Base-by-base conservation (phyloP, 2,329 filamentous ascomycete species). In the Phoma sp. region DNA sequence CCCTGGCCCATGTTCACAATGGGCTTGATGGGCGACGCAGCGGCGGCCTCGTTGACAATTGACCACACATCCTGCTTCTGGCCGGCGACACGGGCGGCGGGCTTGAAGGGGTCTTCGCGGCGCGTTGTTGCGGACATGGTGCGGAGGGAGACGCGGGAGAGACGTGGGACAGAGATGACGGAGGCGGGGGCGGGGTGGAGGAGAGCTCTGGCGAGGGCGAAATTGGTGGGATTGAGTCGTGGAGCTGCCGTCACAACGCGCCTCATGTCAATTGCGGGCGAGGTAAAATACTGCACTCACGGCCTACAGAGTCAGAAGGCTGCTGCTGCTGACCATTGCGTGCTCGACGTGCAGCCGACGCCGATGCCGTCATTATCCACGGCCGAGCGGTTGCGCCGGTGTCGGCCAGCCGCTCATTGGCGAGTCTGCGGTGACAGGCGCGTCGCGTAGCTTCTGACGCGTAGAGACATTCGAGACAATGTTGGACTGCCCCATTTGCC, bases 401-500 rank as follows among this genome's bases (percentile, higher is more conserved):
- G 25, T 29, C 39, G 39, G 39, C 39, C 47, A 36, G 41, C 48
- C 4, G 32, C 32, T 33, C 10, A 33, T 33, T 33, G 32, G 32
- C 18, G 18, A 18, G 18, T 18, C 18, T 18, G 18, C 18, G 18
- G 18, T 18, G 18, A 18, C 18, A 18, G 32, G 32, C 47, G 59
- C 47, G 44, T 18, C 44, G 42, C 49, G 46, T 37, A 27, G 25
- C n/a, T 33, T 44, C 24, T 33, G 32, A 33, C 32, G 18, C 18
- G 18, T 18, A 18, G 18, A 33, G 32, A 33, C 32, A 11, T 7
- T 9, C 32, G 32, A 7, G 32, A 33, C 32, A n/a, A 78, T 80
- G 81, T 89, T 96, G 64, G 83, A 86, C 66, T 96, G 92, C 71
- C 92, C 92, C 13, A 90, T 93, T 62, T 96, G 92, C 79, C 82